These are phyloP conservation scores for Cyberlindnera americana DNA, from an alignment of 805 yeast species.

Conservation along the genomic window DNA sequence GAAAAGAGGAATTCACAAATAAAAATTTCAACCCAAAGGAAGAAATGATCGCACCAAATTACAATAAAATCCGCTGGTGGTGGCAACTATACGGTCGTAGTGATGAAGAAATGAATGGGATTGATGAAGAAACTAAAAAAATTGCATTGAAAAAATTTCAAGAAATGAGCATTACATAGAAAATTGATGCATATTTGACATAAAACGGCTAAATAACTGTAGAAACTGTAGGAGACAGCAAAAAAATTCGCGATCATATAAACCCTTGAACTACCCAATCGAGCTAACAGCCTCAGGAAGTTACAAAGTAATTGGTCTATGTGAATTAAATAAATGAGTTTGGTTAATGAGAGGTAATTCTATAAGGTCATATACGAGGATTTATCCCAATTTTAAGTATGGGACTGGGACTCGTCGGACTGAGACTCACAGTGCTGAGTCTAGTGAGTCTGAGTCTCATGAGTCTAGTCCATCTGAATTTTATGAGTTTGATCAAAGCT, in stretches of 20 bases:
- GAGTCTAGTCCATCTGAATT: not conserved
- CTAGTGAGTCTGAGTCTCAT: too few relatives aligned
- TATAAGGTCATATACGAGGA: too few relatives aligned
- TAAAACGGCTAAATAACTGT: too few relatives aligned
- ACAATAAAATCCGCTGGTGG: conserved; percentile 80
- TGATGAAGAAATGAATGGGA: conserved; percentile 59
- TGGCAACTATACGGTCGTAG: conserved; percentile 74
- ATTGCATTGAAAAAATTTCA: conserved; percentile 11
- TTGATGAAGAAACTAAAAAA: not conserved
- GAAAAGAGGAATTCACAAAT: conserved; percentile 67
- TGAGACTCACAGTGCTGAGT: too few relatives aligned
- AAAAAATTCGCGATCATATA: not conserved
- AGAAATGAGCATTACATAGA: conserved; percentile 18
- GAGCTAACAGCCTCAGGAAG: not conserved
- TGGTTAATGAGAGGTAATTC: too few relatives aligned
- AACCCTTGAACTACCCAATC: not conserved
- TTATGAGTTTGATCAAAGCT: not conserved
- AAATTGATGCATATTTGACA: not conserved
- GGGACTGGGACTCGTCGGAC: too few relatives aligned
- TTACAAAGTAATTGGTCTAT: not conserved
- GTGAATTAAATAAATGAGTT: too few relatives aligned
- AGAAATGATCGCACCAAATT: conserved; percentile 52
- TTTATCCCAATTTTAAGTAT: too few relatives aligned
- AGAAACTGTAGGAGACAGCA: not conserved
- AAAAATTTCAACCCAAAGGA: conserved; percentile 35